These are phyloP conservation scores for Boletus reticulatus DNA, from an alignment of 768 basidiomycete genomes.

Conservation along the genomic window DNA sequence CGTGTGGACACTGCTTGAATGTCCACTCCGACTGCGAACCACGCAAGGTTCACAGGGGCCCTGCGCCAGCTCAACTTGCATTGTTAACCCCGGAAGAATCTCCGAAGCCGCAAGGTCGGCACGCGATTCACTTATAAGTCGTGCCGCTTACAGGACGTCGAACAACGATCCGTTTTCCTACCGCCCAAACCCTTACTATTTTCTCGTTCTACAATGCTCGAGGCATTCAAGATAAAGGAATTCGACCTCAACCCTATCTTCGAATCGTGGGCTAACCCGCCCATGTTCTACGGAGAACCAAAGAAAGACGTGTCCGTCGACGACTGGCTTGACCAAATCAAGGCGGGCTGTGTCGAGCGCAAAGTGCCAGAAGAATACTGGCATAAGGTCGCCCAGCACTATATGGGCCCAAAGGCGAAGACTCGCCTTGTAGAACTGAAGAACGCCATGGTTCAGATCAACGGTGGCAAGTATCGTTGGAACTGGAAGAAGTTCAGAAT, in stretches of 20 bases:
- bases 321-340: constrained; percentile 72
- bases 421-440: constrained; percentile 66
- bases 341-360: constrained; percentile 65
- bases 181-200: constrained; percentile 5
- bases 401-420: constrained; percentile 69
- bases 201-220: constrained; percentile 44
- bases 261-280: constrained; percentile 63
- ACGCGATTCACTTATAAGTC: constrained; percentile 29
- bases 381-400: constrained; percentile 79
- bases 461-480: constrained; percentile 79
- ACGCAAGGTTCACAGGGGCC: constrained; percentile 17
- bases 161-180: constrained; percentile 15
- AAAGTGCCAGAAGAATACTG: constrained; percentile 78
- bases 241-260: constrained; percentile 71
- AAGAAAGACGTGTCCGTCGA: constrained; percentile 70
- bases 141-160: constrained; percentile 7
- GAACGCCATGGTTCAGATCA: constrained; percentile 67
- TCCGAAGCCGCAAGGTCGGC: constrained; percentile 25
- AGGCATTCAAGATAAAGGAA: constrained; percentile 77
- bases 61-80: constrained; percentile 7
- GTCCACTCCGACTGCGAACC: constrained; percentile 4
- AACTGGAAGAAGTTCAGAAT: constrained; percentile 81
- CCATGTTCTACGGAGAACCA: constrained; percentile 63
- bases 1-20: constrained; percentile 11
- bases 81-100: constrained; percentile 27